Percentiles rank a stretch among this genome's conserved stretches.
phyloP scores from a whole-genome alignment of 352 stramenopile species.

The Phytophthora sansomeana region DNA sequence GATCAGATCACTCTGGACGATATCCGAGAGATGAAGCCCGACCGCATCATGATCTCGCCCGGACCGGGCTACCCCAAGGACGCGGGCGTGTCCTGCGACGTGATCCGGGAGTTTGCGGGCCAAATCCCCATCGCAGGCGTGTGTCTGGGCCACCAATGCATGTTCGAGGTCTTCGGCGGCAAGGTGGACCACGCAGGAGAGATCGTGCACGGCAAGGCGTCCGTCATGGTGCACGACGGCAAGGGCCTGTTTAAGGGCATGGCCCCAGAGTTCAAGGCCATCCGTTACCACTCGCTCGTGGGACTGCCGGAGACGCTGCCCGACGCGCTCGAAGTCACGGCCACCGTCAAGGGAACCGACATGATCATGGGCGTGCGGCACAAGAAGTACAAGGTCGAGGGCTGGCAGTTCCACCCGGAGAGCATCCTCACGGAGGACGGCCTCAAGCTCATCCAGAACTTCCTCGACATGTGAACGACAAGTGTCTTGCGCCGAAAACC shows the following conservation, averaged over 20 bases:
- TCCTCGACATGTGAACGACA: constrained; percentile 80
- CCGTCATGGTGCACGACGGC: constrained; percentile 84
- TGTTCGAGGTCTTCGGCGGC: constrained; percentile 90
- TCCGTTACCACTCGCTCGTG: constrained; percentile 91
- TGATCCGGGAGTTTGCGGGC: constrained; percentile 84
- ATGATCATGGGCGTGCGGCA: constrained; percentile 93
- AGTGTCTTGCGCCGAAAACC: not conserved
- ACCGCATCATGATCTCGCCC: constrained; percentile 91
- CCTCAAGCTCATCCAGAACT: constrained; percentile 88
- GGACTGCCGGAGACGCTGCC: constrained; percentile 84
- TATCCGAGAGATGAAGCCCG: constrained; percentile 74
- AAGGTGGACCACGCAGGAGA: constrained; percentile 87
- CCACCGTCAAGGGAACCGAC: constrained; percentile 79
- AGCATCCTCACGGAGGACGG: constrained; percentile 88
- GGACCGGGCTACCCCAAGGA: constrained; percentile 85
- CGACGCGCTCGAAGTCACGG: constrained; percentile 79
- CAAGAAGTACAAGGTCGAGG: constrained; percentile 88
- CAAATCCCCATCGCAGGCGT: constrained; percentile 88
- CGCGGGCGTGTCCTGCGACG: constrained; percentile 82
- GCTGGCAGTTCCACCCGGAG: constrained; percentile 91
- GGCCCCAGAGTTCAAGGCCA: constrained; percentile 78
- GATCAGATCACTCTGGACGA: constrained; percentile 87
- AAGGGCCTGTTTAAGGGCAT: constrained; percentile 89
- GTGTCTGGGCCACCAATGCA: constrained; percentile 86
- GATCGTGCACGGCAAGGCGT: constrained; percentile 91